Evolutionary conservation across 2,329 filamentous ascomycete genomes (phyloP), one percentile per base, ranked within the genome.

Genomic region (Sarocladium kiliense): DNA sequence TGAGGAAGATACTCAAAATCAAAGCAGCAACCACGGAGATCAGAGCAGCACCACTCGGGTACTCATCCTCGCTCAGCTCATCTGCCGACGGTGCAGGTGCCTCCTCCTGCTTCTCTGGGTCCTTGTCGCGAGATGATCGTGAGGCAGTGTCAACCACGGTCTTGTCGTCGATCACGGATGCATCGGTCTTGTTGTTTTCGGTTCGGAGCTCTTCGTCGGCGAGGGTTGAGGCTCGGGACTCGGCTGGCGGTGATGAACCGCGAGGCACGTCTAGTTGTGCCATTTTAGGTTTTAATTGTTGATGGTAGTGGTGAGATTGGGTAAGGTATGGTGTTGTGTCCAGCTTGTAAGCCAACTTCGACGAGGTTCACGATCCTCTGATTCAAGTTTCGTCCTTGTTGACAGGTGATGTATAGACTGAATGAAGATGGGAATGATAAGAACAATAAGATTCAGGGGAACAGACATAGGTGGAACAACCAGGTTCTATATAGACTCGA

Each of bases 1-100:
- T 67, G n/a, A 80, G 67, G 60, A 80, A 80, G 50, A 80, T 70
- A 56, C 69, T 72, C 37, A 80, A 63, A 7, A 75, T 66, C 7
- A 81, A 64, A 19, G 77, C 75, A 25, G 76, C 56, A 18, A 80
- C 68, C 54, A 80, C 75, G 59, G 75, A 69, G 53, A 65, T 57
- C 56, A 77, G 66, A 56, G 68, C 67, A 55, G 67, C 55, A 10
- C 74, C 74, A 6, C 64, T 59, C 1, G 73, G 74, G 55, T 76
- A 77, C 9, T 72, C 71, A 54, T 61, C 50, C 21, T 53, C 50
- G 3, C 50, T 19, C n/a, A 53, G 50, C 32, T 53, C 50, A 18
- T 41, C 19, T 5, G 12, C 19, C 10, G 50, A 2, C 2, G 50
- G 50, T 6, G 11, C 50, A 18, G 50, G 3, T 36, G 14, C 16